Evolutionary conservation across 169 alveolate species (phyloP), one percentile per base, ranked within the genome.

Genomic region (Cryptosporidium xiaoi): DNA sequence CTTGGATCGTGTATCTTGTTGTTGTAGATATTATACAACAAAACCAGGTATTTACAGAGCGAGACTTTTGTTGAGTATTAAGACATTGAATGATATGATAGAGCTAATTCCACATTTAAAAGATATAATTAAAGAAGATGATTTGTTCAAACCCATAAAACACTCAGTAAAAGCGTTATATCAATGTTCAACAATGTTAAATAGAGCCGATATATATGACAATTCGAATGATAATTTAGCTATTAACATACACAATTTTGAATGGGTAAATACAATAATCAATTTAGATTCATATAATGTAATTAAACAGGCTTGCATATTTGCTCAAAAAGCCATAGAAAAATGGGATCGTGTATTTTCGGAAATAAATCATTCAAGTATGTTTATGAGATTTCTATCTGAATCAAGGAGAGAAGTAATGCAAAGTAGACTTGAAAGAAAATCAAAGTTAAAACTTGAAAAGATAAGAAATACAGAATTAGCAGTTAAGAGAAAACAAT

Each of bases 101-200:
- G 77, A 34, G 29, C 27, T 56, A 3, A 20, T 77, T 10, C 77
- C 87, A 36, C 12, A n/a, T 5, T 34, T 66, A 46, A 53, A n/a
- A 10, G 40, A 40, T 8, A 10, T 10, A 3, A 55, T 13, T 31
- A 15, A 36, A 2, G 48, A 40, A 8, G 48, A 40, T 8, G 10
- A 8, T 40, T 40, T 40, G 10, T 40, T 8, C 48, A 53, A 36
- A 0, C 12, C 84, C 10, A n/a, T 77, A 15, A 60, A 16, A 1
- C 87, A 77, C 53, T 53, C 77, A 18, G 24, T 51, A 3, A 77
- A 53, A 15, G 87, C 77, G 40, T 36, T 77, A 0, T 77, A 60
- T 13, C 87, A 77, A 46, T 56, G 65, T 20, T 77, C 87, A 13
- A 77, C 87, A 5, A 77, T 77, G 69, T 18, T 77, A 15, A 33